phyloP scores from a whole-genome alignment of 257 asterid species.

The Jacaranda mimosifolia region DNA sequence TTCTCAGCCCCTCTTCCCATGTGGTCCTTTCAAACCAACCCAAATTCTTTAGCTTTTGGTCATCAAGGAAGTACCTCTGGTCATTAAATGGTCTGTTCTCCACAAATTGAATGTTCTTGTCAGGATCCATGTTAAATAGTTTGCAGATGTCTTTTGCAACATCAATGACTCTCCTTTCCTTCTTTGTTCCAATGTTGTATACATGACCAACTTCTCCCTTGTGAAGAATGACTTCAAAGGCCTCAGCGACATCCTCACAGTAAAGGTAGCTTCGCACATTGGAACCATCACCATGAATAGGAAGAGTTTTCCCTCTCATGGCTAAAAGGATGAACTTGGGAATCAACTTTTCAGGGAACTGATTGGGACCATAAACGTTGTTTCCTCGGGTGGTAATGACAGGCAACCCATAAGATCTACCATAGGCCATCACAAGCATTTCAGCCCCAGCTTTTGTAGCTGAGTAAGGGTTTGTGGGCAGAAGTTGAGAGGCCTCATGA shows the following conservation, averaged over 20 bases:
- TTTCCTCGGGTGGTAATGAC: constrained; percentile 93
- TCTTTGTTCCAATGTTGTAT: constrained; percentile 93
- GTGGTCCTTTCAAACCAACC: constrained; percentile 90
- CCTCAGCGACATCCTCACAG: constrained; percentile 98
- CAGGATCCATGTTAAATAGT: constrained; percentile 80
- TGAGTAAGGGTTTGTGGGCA: constrained; percentile 95
- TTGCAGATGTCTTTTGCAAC: constrained; percentile 90
- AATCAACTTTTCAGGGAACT: constrained; percentile 93
- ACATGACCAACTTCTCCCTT: constrained; percentile 96
- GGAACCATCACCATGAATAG: constrained; percentile 96
- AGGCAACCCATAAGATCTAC: constrained; percentile 91
- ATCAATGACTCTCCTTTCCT: constrained; percentile 92
- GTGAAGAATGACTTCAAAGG: constrained; percentile 90
- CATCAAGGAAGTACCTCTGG: constrained; percentile 96
- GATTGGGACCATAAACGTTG: constrained; percentile 95
- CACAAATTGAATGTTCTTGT: constrained; percentile 76
- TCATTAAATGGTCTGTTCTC: constrained; percentile 97
- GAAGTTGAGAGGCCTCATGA: constrained; percentile 97
- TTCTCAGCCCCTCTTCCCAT: constrained; percentile 93
- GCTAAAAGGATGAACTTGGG: constrained; percentile 95
- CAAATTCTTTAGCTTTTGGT: constrained; percentile 80
- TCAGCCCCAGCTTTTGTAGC: constrained; percentile 99
- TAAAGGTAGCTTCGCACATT: constrained; percentile 94
- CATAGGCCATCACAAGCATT: constrained; percentile 99
- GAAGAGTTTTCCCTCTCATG: constrained; percentile 88